phyloP scores from a whole-genome alignment of 352 stramenopile species.

The Pythium monospermum region DNA sequence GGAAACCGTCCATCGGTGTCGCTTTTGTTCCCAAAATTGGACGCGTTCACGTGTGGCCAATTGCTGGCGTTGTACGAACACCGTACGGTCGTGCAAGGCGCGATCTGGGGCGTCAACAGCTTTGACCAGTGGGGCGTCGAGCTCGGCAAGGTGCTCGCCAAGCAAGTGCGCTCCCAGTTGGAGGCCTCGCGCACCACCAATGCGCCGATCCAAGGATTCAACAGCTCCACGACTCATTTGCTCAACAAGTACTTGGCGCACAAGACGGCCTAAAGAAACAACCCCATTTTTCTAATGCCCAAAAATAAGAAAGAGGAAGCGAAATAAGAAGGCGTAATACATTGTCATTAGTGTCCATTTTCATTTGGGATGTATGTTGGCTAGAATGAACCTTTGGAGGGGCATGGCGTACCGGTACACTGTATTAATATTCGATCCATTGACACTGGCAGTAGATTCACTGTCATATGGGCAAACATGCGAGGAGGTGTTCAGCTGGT shows the following conservation, averaged over 20 bases:
- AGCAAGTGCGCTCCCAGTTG: conserved; percentile 91
- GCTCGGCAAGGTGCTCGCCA: conserved; percentile 98
- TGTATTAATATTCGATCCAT: too few species aligned
- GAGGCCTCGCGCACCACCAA: conserved; percentile 68
- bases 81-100: conserved; percentile 94
- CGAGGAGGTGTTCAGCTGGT: too few species aligned
- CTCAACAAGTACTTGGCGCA: conserved; percentile 91
- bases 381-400: too few species aligned
- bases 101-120: conserved; percentile 98
- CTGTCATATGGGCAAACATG: too few species aligned
- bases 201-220: conserved; percentile 90
- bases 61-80: conserved; percentile 98
- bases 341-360: too few species aligned
- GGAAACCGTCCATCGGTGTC: conserved; percentile 97
- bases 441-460: too few species aligned
- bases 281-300: too few species aligned
- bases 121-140: conserved; percentile 99
- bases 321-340: too few species aligned
- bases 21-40: conserved; percentile 95
- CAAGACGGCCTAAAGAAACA: conserved; percentile 61
- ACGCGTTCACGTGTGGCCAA: conserved; percentile 94
- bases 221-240: conserved; percentile 89
- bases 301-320: too few species aligned
- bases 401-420: too few species aligned
- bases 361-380: too few species aligned